These are phyloP conservation scores for Berkeleyomyces basicola DNA, from an alignment of 2,329 filamentous ascomycete species.

Conservation along the genomic window DNA sequence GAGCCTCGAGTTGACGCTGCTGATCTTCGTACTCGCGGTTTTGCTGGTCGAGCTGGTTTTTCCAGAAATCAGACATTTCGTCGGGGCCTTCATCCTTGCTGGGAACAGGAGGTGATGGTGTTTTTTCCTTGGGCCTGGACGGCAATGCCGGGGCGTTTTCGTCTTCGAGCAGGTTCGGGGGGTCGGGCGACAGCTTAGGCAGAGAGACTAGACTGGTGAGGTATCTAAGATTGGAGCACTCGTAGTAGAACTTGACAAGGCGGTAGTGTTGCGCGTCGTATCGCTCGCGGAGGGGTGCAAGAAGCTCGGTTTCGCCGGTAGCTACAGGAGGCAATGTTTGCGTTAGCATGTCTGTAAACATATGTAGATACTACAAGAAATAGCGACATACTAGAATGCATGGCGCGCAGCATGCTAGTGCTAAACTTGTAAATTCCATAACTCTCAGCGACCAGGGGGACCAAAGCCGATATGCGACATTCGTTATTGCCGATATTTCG, in stretches of 20 bases:
- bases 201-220: constrained; percentile 92
- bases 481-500: constrained; percentile 84
- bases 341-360: constrained; percentile 13
- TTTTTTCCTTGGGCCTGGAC: constrained; percentile 53
- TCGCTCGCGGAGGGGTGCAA: constrained; percentile 70
- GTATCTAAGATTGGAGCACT: constrained; percentile 94
- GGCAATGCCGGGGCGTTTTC: constrained; percentile 72
- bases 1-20: constrained; percentile 72
- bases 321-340: constrained; percentile 29
- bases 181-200: constrained; percentile 85
- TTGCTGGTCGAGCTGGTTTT: constrained; percentile 74
- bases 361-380: neutral
- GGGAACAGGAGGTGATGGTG: constrained; percentile 51
- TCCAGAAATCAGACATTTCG: constrained; percentile 97
- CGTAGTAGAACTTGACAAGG: constrained; percentile 95
- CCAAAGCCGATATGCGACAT: constrained; percentile 83
- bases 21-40: constrained; percentile 93
- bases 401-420: constrained; percentile 95
- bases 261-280: constrained; percentile 96
- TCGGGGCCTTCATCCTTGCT: constrained; percentile 63
- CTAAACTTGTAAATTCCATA: constrained; percentile 99
- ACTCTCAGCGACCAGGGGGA: constrained; percentile 89
- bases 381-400: constrained; percentile 69
- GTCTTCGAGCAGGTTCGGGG: constrained; percentile 79
- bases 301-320: constrained; percentile 81